A percentile compares a stretch with the other conserved stretches of the same genome.
Evolutionary conservation across 192 early-diverging fungal genomes (phyloP).

Genomic region (Physocladia obscura): DNA sequence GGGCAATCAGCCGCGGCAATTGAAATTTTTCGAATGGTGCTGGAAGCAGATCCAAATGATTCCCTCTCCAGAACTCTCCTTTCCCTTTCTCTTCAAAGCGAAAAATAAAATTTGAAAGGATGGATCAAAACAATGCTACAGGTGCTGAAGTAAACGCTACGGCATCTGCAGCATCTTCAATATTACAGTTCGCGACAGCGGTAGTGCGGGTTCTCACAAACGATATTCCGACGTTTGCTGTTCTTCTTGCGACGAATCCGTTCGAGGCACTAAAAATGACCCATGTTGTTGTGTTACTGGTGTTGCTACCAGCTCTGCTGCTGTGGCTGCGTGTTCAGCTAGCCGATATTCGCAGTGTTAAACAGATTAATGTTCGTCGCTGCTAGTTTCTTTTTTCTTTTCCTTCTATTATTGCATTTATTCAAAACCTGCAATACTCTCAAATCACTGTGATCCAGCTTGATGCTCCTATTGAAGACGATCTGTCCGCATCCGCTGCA

Average conservation of each 20-base stretch:
- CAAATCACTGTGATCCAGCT: neutral
- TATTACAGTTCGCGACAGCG: too few relatives aligned
- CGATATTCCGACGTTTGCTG: slow-evolving; percentile 18
- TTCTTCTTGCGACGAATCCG: slow-evolving; percentile 13
- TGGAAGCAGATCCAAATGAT: slow-evolving; percentile 43
- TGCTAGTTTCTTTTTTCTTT: neutral
- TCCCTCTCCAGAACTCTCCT: slow-evolving; percentile 1
- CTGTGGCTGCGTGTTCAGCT: slow-evolving; percentile 19
- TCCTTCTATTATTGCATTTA: neutral
- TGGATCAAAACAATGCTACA: too few relatives aligned
- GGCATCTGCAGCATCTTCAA: too few relatives aligned
- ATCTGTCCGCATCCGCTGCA: neutral
- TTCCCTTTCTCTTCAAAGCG: too few relatives aligned
- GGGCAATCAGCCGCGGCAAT: slow-evolving; percentile 35
- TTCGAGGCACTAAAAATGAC: slow-evolving; percentile 10
- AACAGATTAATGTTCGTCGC: slow-evolving; percentile 14
- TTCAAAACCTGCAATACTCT: neutral
- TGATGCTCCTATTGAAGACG: slow-evolving; percentile 19
- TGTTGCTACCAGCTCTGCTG: slow-evolving; percentile 17
- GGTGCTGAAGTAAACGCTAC: too few relatives aligned
- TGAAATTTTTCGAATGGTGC: slow-evolving; percentile 49
- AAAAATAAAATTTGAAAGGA: too few relatives aligned
- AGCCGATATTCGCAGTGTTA: slow-evolving; percentile 1
- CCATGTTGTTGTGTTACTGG: slow-evolving; percentile 21
- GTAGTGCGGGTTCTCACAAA: neutral